Evolutionary conservation across 2,329 filamentous ascomycete genomes (phyloP), one percentile per base, ranked within the genome.

Genomic region (Fusarium sulawesiense): DNA sequence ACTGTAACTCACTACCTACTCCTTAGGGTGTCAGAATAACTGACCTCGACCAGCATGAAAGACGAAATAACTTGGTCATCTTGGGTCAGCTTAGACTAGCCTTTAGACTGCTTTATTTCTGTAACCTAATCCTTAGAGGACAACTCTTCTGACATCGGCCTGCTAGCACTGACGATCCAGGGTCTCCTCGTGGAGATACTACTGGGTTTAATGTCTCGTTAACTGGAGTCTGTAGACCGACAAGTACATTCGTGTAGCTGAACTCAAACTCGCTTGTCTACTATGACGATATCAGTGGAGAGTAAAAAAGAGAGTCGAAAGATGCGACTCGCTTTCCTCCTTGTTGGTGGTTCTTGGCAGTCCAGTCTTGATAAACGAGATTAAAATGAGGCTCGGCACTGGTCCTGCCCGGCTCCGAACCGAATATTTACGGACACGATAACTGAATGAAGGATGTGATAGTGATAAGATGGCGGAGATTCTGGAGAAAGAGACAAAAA

Each of bases 141-240:
- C 27, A 27, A 27, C 11, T 27, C 27, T 27, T 27, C 27, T 27
- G 27, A 27, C 27, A 27, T 27, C 27, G 1, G 25, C 25, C 27
- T 55, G 60, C 47, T 50, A 34, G 42, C 54, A 44, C 42, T 68
- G 63, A 44, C 30, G 68, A 71, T 71, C 64, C 60, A 71, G 68
- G 68, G 68, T 71, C 64, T 64, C 18, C 23, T 47, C 58, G 53
- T 68, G 54, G 63, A 59, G 64, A 46, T 60, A 18, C 16, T 29
- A 45, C 60, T 10, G 34, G 29, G 57, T 48, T 47, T 54, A 45
- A 27, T 27, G 42, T 46, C 41, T 51, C 23, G 32, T 12, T 29
- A 27, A 27, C 21, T 37, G n/a, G 18, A 16, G 18, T 23, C 32
- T 13, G 18, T 30, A 49, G 32, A 50, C 8, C 16, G 14, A 32